These are phyloP conservation scores for Conoideocrella luteorostrata DNA, from an alignment of 2,329 filamentous ascomycete genomes.

Conservation along the genomic window DNA sequence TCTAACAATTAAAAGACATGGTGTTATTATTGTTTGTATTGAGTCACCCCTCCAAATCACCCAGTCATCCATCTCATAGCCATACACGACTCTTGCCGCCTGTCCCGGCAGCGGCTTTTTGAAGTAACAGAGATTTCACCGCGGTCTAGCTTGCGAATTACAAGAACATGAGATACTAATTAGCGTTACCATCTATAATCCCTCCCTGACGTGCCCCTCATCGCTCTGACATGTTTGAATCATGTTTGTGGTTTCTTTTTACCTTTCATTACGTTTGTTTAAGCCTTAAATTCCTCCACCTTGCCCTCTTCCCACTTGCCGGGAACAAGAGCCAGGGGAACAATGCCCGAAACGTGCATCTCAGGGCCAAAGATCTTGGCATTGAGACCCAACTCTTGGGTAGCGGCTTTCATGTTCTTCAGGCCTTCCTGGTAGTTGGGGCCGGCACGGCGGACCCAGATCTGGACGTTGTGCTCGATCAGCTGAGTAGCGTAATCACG, in stretches of 20 bases:
- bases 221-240: not conserved
- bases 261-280: conserved; percentile 18
- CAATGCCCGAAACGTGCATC: conserved; percentile 97
- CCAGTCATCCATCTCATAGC: conserved; percentile 3
- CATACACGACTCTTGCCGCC: conserved; percentile 5
- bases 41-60: not conserved
- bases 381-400: conserved; percentile 79
- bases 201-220: not conserved
- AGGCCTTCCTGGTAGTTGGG: conserved; percentile 99
- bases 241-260: not conserved
- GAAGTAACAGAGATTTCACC: conserved; percentile 10
- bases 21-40: not conserved
- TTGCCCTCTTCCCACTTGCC: conserved; percentile 58
- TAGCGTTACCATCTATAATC: conserved; percentile 14
- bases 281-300: conserved; percentile 55
- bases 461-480: conserved; percentile 94
- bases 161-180: conserved; percentile 20
- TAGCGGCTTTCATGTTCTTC: conserved; percentile 98
- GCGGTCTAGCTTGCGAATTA: conserved; percentile 29
- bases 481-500: conserved; percentile 81
- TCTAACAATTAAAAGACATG: not conserved
- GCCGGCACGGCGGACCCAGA: conserved; percentile 82
- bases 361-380: conserved; percentile 62
- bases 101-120: conserved; percentile 4
- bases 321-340: conserved; percentile 76